Percentiles rank a stretch among this genome's conserved stretches.
These are phyloP conservation scores for Zizania latifolia DNA, from an alignment of 176 grass and related monocot species.

Conservation along the genomic window DNA sequence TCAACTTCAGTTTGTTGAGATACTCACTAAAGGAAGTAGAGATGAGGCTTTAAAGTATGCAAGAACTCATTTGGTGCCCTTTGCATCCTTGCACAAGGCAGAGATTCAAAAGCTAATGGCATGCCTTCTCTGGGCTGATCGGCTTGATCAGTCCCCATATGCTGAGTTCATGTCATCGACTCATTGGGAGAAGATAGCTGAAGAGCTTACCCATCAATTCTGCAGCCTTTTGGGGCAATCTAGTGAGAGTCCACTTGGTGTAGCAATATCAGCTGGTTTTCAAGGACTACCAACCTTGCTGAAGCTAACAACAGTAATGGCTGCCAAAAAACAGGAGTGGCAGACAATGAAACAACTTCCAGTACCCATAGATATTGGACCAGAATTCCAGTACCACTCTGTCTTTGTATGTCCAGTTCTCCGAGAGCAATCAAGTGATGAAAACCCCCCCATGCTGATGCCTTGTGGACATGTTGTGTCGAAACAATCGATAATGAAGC, in stretches of 20 bases:
- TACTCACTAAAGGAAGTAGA: conserved; percentile 52
- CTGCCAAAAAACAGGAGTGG: conserved; percentile 80
- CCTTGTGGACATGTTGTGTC: conserved; percentile 82
- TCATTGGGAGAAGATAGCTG: conserved; percentile 61
- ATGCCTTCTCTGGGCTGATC: conserved; percentile 61
- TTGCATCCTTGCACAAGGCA: conserved; percentile 39
- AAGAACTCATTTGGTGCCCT: conserved; percentile 44
- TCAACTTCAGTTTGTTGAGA: conserved; percentile 71
- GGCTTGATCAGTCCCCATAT: conserved; percentile 79
- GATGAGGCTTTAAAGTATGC: conserved; percentile 60
- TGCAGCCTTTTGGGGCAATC: conserved; percentile 68
- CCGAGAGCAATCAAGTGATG: conserved; percentile 67
- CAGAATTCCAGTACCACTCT: conserved; percentile 78
- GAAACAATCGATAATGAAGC: conserved; percentile 71
- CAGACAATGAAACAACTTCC: conserved; percentile 89
- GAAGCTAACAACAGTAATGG: conserved; percentile 69
- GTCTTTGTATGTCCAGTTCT: conserved; percentile 90
- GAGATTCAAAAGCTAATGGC: conserved; percentile 70
- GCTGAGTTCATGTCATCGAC: conserved; percentile 49
- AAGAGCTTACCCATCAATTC: conserved; percentile 72
- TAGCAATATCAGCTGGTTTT: conserved; percentile 60
- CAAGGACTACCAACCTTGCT: conserved; percentile 77
- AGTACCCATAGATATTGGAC: conserved; percentile 62
- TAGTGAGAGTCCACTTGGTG: conserved; percentile 47
- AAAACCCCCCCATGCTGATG: conserved; percentile 96